Base-by-base conservation (phyloP, 1,139 yeast species). In the Debaryomyces sp. region DNA sequence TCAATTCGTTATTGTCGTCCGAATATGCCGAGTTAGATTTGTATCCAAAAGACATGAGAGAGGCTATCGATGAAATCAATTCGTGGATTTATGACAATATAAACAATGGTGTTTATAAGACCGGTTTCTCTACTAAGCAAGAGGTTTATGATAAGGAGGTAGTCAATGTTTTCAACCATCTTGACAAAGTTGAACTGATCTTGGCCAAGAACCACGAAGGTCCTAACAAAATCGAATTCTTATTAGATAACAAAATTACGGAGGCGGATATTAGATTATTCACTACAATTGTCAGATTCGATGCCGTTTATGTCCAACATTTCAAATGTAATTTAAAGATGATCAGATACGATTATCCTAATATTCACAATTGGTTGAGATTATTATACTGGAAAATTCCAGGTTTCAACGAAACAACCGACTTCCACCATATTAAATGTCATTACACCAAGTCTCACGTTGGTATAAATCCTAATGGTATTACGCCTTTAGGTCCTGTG, bases 81-180 rank as follows among this genome's bases (percentile, higher is more conserved):
- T 78, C 73, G n/a, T 88, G 96, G 95, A 80, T 89, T 43, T 92
- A 92, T 66, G 87, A 87, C 61, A 81, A 78, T 59, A 87, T 94
- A 67, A 92, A 91, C 75, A 91, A 90, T 64, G 98, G 97, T 36
- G 98, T 94, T 30, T 94, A 94, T 77, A 94, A 91, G 72, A 58
- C 96, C 2, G 98, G 98, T 0, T 94, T 92, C 68, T 91, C 97
- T 6, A 84, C 92, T 18, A 79, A 79, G 49, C 96, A 90, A 63
- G 91, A 85, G 51, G 90, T 87, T 22, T 94, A 94, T 63, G 95
- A 88, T 55, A 71, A 71, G 51, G 89, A 88, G 58, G 92, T 88
- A 6, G 67, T 64, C 38, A 80, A 77, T 43, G 73, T 92, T 33
- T 94, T 94, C 65, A 71, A 74, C 32, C 78, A 85, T 55, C 77